These are phyloP conservation scores for Mimosa pudica DNA, from an alignment of 306 rosid genomes.

Conservation along the genomic window DNA sequence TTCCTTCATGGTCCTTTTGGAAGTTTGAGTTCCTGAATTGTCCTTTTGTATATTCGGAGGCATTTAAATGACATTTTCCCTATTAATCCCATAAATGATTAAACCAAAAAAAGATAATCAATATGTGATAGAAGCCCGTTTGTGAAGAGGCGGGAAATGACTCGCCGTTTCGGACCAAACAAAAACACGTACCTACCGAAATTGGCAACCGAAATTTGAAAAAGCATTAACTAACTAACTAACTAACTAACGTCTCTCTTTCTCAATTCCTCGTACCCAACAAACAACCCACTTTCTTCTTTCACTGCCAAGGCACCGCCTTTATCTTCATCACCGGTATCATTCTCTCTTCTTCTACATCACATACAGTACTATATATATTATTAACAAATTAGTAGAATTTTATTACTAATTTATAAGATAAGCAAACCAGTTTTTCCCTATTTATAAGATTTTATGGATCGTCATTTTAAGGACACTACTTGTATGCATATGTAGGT, in stretches of 20 bases:
- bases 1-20: too few species aligned
- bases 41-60: too few species aligned
- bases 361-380: too few species aligned
- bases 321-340: not conserved
- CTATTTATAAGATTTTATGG: not conserved
- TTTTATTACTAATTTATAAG: too few species aligned
- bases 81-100: too few species aligned
- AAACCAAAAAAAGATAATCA: too few species aligned
- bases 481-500: not conserved
- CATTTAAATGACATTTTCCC: too few species aligned
- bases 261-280: not conserved
- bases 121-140: too few species aligned
- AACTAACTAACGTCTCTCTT: not conserved
- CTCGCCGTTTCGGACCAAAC: not conserved
- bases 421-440: not conserved
- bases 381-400: not conserved
- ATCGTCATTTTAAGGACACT: not conserved
- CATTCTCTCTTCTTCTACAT: not conserved
- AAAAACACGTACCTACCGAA: not conserved
- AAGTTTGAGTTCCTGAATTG: too few species aligned
- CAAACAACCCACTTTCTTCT: not conserved
- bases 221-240: not conserved
- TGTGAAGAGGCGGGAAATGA: not conserved
- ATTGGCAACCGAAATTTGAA: not conserved
- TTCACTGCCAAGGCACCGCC: not conserved